Base-by-base conservation (phyloP, 345 rosid species). In the Trapa bicornis region DNA sequence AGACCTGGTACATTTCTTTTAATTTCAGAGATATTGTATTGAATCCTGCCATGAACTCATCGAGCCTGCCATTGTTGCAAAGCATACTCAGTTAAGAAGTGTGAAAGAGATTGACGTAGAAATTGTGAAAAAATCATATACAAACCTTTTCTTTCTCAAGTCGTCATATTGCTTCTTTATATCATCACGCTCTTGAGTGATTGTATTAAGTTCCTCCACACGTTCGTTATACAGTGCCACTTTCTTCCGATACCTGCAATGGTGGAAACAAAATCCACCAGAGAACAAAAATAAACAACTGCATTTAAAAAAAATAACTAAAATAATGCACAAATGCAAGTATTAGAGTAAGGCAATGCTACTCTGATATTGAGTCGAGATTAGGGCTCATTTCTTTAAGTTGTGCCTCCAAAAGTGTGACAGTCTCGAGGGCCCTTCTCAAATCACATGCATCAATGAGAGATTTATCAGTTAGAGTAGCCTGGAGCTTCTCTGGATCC, bases 1-100 rank as follows among this genome's bases (percentile, higher is more conserved):
- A 58, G 68, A 94, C 99, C 99, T 94, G 99, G 84, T 94, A 94
- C 99, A 94, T 91, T 81, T 94, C 99, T 79, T 91, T 94, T 58
- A 94, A 75, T 83, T 94, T 91, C 79, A 94, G 69, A 36, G 99
- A 94, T 78, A 91, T 91, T 61, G 90, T 73, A 78, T 91, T 94
- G 67, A 94, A 91, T 67, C 97, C 96, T 42, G 89, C 95, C 99
- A 94, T 91, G 84, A 94, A 91, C 77, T 89, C 99, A 74, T 91
- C 97, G 82, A 94, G 81, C 86, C 97, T 91, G 81, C 71, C 33
- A 69, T 36, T 35, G 8, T 39, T 47, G 33, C 50, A 3, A 47
- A 47, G 22, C 13, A 75, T 71, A 37, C 63, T 74, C 53, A 76
- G 67, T 67, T 68, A 45, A 35, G n/a, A 4, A 33, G 45, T 9